phyloP scores from a whole-genome alignment of 2,329 filamentous ascomycete genomes.

The Talaromyces sp. region DNA sequence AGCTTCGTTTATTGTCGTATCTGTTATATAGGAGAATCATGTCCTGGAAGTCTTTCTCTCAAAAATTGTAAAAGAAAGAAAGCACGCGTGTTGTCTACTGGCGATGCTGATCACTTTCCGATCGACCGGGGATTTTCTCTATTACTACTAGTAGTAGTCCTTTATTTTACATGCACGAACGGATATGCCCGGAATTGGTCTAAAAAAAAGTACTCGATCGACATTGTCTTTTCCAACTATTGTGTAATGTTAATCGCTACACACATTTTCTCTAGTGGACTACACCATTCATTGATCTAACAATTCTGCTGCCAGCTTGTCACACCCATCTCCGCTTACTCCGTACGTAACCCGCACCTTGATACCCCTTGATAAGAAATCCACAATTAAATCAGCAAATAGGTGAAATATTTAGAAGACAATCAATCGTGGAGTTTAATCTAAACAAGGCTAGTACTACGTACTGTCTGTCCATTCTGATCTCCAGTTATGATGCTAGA shows the following conservation, averaged over 20 bases:
- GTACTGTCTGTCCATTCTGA: no score
- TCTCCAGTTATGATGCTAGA: neutral
- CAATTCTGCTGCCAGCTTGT: no score
- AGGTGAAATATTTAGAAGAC: neutral
- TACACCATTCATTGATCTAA: neutral
- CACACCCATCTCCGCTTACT: no score
- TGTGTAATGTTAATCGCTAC: neutral
- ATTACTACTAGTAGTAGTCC: neutral
- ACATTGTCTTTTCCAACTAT: neutral
- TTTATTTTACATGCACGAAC: neutral
- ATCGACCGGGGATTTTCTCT: neutral
- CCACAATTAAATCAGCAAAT: neutral
- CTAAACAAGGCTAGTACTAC: no score
- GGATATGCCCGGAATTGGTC: neutral
- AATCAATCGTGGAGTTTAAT: neutral
- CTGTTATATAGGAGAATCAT: neutral
- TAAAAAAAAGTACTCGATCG: neutral
- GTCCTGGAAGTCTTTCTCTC: no score
- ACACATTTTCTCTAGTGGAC: neutral
- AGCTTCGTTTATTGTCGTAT: neutral
- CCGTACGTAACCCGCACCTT: neutral
- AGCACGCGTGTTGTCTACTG: neutral
- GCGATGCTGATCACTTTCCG: neutral
- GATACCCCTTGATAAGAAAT: neutral
- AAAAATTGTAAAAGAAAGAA: no score